Percentiles rank a stretch among this genome's conserved stretches.
These are phyloP conservation scores for Ophiostoma populinum DNA, from an alignment of 2,329 filamentous ascomycete species.

Conservation along the genomic window DNA sequence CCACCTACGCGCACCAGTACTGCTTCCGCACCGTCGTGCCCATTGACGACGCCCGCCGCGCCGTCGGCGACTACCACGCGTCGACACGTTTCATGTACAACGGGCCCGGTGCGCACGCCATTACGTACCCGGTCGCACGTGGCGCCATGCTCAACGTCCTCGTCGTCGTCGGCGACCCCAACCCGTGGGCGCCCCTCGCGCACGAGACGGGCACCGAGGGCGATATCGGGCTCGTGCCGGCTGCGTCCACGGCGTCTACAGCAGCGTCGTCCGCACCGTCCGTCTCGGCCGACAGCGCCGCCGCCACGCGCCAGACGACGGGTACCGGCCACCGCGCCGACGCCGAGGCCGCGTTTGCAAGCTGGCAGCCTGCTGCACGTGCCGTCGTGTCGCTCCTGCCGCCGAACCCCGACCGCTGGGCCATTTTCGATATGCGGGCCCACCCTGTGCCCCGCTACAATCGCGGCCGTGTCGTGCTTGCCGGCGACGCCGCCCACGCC, in stretches of 20 bases:
- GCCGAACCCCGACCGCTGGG: constrained; percentile 34
- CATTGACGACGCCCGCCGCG: constrained; percentile 34
- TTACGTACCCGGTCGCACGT: constrained; percentile 45
- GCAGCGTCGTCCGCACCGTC: no score
- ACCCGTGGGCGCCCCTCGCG: constrained; percentile 17
- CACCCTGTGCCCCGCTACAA: constrained; percentile 27
- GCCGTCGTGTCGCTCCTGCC: constrained; percentile 27
- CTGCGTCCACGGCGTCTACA: no score
- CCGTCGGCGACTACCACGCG: constrained; percentile 32
- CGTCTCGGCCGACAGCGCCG: constrained; percentile 8
- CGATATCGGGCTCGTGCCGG: neutral
- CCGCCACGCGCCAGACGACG: constrained; percentile 16
- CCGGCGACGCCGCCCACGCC: constrained; percentile 41
- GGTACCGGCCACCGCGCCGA: constrained; percentile 22
- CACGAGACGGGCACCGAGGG: neutral
- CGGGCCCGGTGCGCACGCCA: constrained; percentile 36
- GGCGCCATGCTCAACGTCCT: constrained; percentile 38
- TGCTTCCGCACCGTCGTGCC: constrained; percentile 46
- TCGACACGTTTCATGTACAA: constrained; percentile 36
- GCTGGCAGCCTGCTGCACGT: constrained; percentile 23
- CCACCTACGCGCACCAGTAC: constrained; percentile 38
- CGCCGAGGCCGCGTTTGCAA: constrained; percentile 21
- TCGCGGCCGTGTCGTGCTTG: constrained; percentile 25
- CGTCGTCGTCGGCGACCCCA: constrained; percentile 23
- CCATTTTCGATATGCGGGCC: constrained; percentile 33